Conservation (phyloP, 495 filamentous ascomycete species). For the Aspergillus affinis region DNA sequence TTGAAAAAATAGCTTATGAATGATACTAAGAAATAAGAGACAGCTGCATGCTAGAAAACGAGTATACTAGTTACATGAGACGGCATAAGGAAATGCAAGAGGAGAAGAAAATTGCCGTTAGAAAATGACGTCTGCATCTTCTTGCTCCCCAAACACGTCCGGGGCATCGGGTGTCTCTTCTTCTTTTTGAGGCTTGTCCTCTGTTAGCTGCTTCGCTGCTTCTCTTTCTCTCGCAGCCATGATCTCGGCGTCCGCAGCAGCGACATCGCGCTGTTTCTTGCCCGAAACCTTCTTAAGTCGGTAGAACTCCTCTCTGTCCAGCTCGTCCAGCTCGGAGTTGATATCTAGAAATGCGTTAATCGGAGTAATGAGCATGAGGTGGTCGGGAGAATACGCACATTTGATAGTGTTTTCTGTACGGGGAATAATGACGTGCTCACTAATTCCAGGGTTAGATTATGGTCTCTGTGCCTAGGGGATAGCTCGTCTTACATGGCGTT, state of each 20-base stretch:
- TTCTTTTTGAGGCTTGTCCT: conserved; percentile 34
- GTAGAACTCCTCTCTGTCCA: conserved; percentile 98
- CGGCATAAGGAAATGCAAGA: conserved; percentile 9
- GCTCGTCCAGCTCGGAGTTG: conserved; percentile 96
- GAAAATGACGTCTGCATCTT: conserved; percentile 96
- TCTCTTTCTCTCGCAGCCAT: conserved; percentile 55
- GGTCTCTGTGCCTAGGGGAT: neutral
- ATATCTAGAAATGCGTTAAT: conserved; percentile 62
- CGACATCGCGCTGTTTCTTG: conserved; percentile 87
- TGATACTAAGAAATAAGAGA: conserved; percentile 20
- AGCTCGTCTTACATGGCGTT: conserved; percentile 79
- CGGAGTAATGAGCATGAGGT: neutral
- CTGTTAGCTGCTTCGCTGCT: conserved; percentile 31
- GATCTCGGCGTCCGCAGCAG: conserved; percentile 72
- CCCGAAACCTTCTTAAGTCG: conserved; percentile 95
- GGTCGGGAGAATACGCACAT: conserved; percentile 52
- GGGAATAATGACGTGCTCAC: conserved; percentile 96
- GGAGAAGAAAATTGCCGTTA: conserved; percentile 40
- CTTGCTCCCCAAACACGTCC: conserved; percentile 79
- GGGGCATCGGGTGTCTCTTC: conserved; percentile 44
- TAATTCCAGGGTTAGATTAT: conserved; percentile 11
- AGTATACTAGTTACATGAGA: conserved; percentile 25
- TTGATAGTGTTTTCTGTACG: conserved; percentile 98
- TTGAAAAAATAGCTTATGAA: conserved; percentile 15
- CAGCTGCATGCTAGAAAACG: conserved; percentile 22